Evolutionary conservation across 1,284 basidiomycete species (phyloP), one percentile per base, ranked within the genome.

Genomic region (Schizophyllum commune): DNA sequence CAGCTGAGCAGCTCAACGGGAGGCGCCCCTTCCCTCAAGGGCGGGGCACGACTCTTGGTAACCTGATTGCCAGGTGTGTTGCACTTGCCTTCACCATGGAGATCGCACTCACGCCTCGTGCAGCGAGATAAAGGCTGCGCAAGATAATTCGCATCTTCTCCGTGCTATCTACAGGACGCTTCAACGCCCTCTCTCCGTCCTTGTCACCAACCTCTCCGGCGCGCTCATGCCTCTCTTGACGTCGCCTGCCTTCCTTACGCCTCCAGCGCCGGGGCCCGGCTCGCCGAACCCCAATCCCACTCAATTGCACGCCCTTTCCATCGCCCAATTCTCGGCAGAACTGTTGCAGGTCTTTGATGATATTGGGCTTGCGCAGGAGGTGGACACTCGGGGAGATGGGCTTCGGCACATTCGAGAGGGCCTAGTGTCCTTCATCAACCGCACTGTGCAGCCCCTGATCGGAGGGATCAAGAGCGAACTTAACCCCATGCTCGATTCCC

Each of bases 111-210:
- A 54, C n/a, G 57, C 56, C 21, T 52, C 65, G n/a, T 63, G n/a
- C 68, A 91, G 89, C 47, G 90, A 92, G 71, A 74, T 91, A 34
- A 80, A 81, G 61, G 82, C 86, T 5, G 80, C 83, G 27, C 78
- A 77, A 56, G 83, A 83, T 60, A 87, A 86, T 64, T 73, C 76
- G 1, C 84, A 89, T 67, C 74, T 92, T 19, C 77, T 84, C 66
- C 82, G 82, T 61, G 89, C 90, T 33, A 82, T 89, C 62, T 70
- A 91, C 39, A 84, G 91, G 59, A 83, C 83, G 32, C 76, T 92
- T 22, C 89, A 89, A 62, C 83, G 86, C 58, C 89, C 89, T 8
- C 74, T 92, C 6, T 89, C 88, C 7, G 88, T 91, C 22, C 71
- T 92, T 51, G 75, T 88, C 64, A 84, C 77, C 65, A 88, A 88